phyloP scores from a whole-genome alignment of 192 early-diverging fungal species.

The Spinellus fusiger region DNA sequence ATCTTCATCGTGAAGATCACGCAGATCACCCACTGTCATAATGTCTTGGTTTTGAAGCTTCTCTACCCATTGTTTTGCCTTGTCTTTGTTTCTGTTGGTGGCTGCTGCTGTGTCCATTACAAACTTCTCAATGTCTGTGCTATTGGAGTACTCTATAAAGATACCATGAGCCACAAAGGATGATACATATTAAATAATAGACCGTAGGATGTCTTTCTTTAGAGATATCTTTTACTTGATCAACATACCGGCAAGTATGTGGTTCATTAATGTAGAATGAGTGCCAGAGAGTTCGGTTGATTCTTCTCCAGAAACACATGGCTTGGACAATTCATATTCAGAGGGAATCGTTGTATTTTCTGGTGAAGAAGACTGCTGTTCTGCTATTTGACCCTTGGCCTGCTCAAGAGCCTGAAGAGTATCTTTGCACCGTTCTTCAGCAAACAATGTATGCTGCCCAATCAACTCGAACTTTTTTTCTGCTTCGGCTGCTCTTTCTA shows the following conservation, averaged over 20 bases:
- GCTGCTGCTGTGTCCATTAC: constrained; percentile 63
- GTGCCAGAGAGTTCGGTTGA: background rate
- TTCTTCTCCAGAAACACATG: background rate
- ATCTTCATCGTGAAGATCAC: constrained; percentile 67
- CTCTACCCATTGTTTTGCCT: constrained; percentile 63
- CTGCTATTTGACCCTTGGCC: background rate
- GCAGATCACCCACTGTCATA: constrained; percentile 73
- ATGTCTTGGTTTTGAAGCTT: constrained; percentile 69
- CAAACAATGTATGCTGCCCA: constrained; percentile 16
- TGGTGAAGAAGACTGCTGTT: background rate
- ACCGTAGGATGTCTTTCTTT: background rate
- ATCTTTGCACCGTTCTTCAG: constrained; percentile 23
- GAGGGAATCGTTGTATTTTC: background rate
- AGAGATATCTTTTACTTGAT: background rate
- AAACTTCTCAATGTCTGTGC: constrained; percentile 61
- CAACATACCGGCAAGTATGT: constrained; percentile 10
- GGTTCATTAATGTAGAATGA: constrained; percentile 4
- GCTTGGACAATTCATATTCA: background rate
- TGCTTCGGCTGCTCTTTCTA: constrained; percentile 8
- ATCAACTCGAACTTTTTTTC: constrained; percentile 19
- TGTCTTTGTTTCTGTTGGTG: constrained; percentile 60
- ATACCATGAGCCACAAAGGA: background rate
- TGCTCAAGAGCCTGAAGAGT: constrained; percentile 10
- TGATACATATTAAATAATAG: background rate
- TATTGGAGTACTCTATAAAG: constrained; percentile 47